Conservation (phyloP, 129 eudicot species). For the Calendula officinalis region DNA sequence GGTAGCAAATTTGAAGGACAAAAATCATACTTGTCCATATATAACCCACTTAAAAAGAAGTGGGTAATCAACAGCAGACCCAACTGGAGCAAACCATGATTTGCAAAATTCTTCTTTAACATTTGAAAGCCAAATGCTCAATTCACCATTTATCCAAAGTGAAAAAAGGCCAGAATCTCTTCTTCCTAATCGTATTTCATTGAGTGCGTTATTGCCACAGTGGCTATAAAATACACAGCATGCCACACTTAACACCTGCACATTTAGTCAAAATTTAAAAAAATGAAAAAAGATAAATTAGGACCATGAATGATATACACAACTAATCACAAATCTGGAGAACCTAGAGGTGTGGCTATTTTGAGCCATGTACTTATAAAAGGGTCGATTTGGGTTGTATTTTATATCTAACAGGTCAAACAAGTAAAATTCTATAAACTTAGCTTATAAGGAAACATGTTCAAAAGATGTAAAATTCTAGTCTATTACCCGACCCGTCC, state of each 20-base stretch:
- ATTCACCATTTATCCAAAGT: constrained; percentile 81
- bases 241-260: constrained; percentile 95
- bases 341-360: no score
- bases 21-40: constrained; percentile 79
- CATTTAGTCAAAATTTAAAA: background rate
- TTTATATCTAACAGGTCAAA: no score
- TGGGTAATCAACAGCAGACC: constrained; percentile 95
- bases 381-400: no score
- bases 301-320: no score
- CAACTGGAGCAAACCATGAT: constrained; percentile 99
- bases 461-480: no score
- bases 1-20: background rate
- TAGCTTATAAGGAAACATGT: no score
- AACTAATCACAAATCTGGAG: no score
- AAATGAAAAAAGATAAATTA: no score
- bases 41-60: constrained; percentile 96
- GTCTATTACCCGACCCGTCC: no score
- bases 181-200: constrained; percentile 63
- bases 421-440: no score
- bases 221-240: constrained; percentile 99
- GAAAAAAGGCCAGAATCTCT: constrained; percentile 64
- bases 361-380: no score
- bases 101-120: no score
- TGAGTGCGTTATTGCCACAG: constrained; percentile 93
- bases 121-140: constrained; percentile 73